Percentiles rank a stretch among this genome's conserved stretches.
Conservation (phyloP, 768 basidiomycete species). For the Cyathus striatus region DNA sequence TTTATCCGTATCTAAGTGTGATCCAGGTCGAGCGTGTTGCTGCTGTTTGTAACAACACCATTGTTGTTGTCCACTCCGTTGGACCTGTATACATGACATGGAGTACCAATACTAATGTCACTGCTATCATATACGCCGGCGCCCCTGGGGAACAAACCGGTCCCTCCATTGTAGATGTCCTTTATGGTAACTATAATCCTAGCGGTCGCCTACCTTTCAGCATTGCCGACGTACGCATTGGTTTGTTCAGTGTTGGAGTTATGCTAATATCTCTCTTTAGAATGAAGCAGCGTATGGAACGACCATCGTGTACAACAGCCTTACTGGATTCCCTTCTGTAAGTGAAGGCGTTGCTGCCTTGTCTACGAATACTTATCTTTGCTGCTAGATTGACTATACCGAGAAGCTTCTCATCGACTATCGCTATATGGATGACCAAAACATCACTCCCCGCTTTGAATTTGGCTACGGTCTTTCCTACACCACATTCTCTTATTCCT, state of each 20-base stretch:
- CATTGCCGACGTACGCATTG: slow-evolving; percentile 52
- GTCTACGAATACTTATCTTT: background rate
- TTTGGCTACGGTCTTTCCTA: slow-evolving; percentile 77
- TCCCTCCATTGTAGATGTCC: slow-evolving; percentile 68
- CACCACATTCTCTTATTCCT: slow-evolving; percentile 64
- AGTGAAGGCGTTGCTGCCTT: slow-evolving; percentile 7
- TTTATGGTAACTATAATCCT: slow-evolving; percentile 77
- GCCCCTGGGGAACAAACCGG: slow-evolving; percentile 73
- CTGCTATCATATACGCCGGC: slow-evolving; percentile 55
- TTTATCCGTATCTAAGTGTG: slow-evolving; percentile 22
- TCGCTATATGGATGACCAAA: slow-evolving; percentile 52
- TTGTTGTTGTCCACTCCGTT: slow-evolving; percentile 77
- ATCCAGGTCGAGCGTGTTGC: slow-evolving; percentile 50
- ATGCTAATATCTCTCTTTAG: slow-evolving; percentile 11
- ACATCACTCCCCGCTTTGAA: slow-evolving; percentile 49
- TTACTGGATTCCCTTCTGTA: slow-evolving; percentile 35
- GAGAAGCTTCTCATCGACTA: slow-evolving; percentile 69
- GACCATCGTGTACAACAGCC: slow-evolving; percentile 35
- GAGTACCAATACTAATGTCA: slow-evolving; percentile 72
- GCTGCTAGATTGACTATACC: slow-evolving; percentile 52
- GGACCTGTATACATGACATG: slow-evolving; percentile 73
- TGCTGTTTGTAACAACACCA: slow-evolving; percentile 64
- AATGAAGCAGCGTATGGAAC: slow-evolving; percentile 36
- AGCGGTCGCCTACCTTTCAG: slow-evolving; percentile 68
- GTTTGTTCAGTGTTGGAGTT: slow-evolving; percentile 1